Percentiles rank a stretch among this genome's conserved stretches.
Conservation (phyloP, 306 rosid species). For the Luffa acutangula region DNA sequence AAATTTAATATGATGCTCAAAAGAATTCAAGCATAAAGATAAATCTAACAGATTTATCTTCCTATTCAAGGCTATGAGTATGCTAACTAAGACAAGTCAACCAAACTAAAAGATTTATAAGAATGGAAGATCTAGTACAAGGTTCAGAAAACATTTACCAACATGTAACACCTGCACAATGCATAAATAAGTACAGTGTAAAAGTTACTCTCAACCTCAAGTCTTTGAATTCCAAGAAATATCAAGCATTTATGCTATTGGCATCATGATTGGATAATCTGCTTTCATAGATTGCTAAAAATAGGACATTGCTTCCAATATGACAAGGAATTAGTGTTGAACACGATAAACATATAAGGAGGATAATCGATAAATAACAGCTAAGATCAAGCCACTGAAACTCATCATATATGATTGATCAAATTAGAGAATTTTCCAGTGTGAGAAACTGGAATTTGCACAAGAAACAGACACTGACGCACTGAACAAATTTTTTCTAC, state of each 20-base stretch:
- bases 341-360: neutral
- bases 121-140: neutral
- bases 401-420: conserved; percentile 3
- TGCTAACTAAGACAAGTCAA: no score
- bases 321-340: neutral
- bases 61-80: neutral
- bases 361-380: conserved; percentile 6
- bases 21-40: neutral
- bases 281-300: neutral
- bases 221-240: neutral
- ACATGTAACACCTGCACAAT: neutral
- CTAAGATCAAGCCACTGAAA: conserved; percentile 18
- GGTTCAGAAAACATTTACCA: neutral
- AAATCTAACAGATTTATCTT: neutral
- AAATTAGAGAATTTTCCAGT: conserved; percentile 25
- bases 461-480: conserved; percentile 31
- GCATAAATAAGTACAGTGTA: neutral
- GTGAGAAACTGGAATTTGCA: conserved; percentile 25
- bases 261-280: neutral
- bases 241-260: neutral
- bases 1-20: no score
- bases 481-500: conserved; percentile 22
- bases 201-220: neutral
- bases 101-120: neutral
- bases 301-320: neutral